Evolutionary conservation across 1,284 basidiomycete genomes (phyloP).

Genomic region (Marasmius oreades): DNA sequence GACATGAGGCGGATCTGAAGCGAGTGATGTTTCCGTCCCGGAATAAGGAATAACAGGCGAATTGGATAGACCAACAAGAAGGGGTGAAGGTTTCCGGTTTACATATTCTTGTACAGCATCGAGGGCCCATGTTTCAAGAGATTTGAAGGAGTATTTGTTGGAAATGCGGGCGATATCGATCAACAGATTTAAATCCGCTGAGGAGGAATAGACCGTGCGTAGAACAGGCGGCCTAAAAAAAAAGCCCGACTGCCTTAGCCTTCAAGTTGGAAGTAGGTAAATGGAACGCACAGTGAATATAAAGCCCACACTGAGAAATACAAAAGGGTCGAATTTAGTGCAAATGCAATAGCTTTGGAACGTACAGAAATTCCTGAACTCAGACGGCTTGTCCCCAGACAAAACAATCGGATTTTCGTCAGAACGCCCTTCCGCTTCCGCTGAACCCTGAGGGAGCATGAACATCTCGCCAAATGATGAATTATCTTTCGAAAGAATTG

Average conservation of each 20-base stretch:
- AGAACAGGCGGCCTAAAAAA: conserved; percentile 58
- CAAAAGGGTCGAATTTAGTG: conserved; percentile 31
- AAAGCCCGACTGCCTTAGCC: no score
- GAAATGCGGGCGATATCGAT: conserved; percentile 60
- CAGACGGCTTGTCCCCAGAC: conserved; percentile 51
- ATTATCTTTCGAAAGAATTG: conserved; percentile 55
- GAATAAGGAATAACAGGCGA: conserved; percentile 29
- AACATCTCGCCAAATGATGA: conserved; percentile 65
- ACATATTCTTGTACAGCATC: conserved; percentile 63
- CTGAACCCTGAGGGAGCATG: conserved; percentile 51
- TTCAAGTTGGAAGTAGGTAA: no score
- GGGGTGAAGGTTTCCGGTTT: conserved; percentile 52
- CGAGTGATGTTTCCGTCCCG: conserved; percentile 13
- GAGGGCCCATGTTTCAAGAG: conserved; percentile 64
- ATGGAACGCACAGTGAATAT: conserved; percentile 38
- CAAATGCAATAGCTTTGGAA: neutral
- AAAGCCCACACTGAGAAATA: conserved; percentile 53
- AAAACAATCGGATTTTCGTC: conserved; percentile 63
- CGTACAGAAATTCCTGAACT: conserved; percentile 56
- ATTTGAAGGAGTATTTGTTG: conserved; percentile 69
- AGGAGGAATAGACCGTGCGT: conserved; percentile 37
- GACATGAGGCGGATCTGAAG: conserved; percentile 18
- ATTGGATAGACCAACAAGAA: conserved; percentile 38
- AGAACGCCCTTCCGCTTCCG: conserved; percentile 47
- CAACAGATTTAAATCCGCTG: conserved; percentile 48